Evolutionary conservation across 2,329 filamentous ascomycete species (phyloP).

Genomic region (Capronia americana): DNA sequence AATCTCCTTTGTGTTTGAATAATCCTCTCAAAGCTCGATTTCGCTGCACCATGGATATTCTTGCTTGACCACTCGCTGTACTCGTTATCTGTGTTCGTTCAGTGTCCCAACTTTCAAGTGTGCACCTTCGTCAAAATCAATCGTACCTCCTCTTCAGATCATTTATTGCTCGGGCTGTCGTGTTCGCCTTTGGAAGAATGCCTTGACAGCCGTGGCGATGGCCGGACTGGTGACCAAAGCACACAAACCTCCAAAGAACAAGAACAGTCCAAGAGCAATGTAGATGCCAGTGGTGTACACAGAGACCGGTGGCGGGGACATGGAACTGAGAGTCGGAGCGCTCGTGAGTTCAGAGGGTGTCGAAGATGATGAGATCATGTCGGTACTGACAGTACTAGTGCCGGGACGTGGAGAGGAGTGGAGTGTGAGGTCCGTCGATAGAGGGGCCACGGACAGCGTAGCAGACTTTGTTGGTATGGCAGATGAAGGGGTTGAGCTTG

Average conservation of each 20-base stretch:
- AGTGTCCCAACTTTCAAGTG: neutral
- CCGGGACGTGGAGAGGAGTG: neutral
- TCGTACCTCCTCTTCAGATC: neutral
- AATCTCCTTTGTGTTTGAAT: neutral
- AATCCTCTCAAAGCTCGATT: neutral
- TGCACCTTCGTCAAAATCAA: neutral
- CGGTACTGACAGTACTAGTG: neutral
- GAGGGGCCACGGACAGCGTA: neutral
- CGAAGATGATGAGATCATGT: neutral
- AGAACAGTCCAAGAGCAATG: conserved; percentile 25
- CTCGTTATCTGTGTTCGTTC: neutral
- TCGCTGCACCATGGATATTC: neutral
- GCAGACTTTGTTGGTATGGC: neutral
- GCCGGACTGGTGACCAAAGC: conserved; percentile 19
- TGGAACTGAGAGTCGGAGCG: conserved; percentile 2
- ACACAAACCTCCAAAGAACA: conserved; percentile 26
- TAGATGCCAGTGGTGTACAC: conserved; percentile 18
- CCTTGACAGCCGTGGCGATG: neutral
- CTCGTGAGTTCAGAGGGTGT: neutral
- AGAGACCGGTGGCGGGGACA: conserved; percentile 12
- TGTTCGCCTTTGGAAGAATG: conserved; percentile 1
- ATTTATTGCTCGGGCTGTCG: neutral
- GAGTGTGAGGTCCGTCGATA: neutral
- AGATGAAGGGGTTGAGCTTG: neutral
- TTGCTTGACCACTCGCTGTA: neutral